phyloP scores from a whole-genome alignment of 2,329 filamentous ascomycete genomes.

The Penicillium sp. region DNA sequence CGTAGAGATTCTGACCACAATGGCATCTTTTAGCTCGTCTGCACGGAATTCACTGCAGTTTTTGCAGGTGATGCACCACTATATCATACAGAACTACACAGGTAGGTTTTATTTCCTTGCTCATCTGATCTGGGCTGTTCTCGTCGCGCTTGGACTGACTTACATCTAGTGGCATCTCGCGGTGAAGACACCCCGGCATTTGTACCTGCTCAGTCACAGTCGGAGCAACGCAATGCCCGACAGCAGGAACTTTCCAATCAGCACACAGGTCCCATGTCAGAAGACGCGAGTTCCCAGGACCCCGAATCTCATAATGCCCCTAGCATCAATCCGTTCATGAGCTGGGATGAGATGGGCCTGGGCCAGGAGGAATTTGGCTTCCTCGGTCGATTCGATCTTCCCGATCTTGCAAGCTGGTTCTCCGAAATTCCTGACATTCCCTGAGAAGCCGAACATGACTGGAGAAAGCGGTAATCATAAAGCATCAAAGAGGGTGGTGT shows the following conservation, averaged over 20 bases:
- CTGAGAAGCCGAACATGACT: background rate
- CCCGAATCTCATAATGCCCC: slow-evolving; percentile 5
- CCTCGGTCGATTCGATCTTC: slow-evolving; percentile 26
- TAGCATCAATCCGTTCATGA: slow-evolving; percentile 19
- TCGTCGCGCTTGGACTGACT: slow-evolving; percentile 1
- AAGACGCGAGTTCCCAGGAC: slow-evolving; percentile 3
- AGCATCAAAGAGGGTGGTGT: slow-evolving; percentile 33
- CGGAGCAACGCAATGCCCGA: background rate
- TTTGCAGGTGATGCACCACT: slow-evolving; percentile 27
- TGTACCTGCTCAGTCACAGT: slow-evolving; percentile 9
- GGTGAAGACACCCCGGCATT: slow-evolving; percentile 2
- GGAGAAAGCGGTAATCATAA: slow-evolving; percentile 17
- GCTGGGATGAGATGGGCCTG: slow-evolving; percentile 24
- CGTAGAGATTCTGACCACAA: slow-evolving; percentile 28
- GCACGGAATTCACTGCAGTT: slow-evolving; percentile 35
- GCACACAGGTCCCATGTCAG: background rate
- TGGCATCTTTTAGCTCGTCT: slow-evolving; percentile 33
- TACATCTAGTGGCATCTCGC: slow-evolving; percentile 6
- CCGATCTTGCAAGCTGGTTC: slow-evolving; percentile 28
- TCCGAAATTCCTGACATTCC: slow-evolving; percentile 19
- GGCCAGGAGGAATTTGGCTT: slow-evolving; percentile 27
- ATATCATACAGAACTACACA: slow-evolving; percentile 23
- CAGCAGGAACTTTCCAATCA: background rate
- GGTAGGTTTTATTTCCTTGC: slow-evolving; percentile 6
- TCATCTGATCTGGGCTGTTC: too few relatives aligned